A percentile compares a stretch with the other conserved stretches of the same genome.
Conservation (phyloP, 768 basidiomycete genomes). For the Chiua virens region DNA sequence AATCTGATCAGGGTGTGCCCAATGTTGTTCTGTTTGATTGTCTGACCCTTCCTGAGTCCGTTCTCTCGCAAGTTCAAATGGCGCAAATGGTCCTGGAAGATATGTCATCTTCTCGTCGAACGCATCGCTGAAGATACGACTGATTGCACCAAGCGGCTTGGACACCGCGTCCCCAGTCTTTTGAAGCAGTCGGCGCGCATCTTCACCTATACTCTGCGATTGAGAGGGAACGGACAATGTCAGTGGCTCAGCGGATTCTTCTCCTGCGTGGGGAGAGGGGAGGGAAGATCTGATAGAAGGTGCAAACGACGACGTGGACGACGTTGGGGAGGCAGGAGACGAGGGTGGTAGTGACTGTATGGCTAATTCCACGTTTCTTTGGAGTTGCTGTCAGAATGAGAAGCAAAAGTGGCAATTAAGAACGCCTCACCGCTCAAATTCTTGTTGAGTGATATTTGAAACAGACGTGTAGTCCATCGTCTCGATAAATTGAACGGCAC, state of each 20-base stretch:
- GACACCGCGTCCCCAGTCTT: slow-evolving; percentile 90
- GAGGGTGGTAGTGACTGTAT: slow-evolving; percentile 47
- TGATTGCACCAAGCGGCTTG: slow-evolving; percentile 86
- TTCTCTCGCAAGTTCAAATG: slow-evolving; percentile 62
- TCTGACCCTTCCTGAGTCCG: slow-evolving; percentile 40
- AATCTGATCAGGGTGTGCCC: slow-evolving; percentile 40
- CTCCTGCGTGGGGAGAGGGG: slow-evolving; percentile 64
- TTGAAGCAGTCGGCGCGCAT: slow-evolving; percentile 81
- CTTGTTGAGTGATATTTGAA: slow-evolving; percentile 90
- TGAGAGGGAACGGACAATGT: slow-evolving; percentile 52
- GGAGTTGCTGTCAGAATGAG: slow-evolving; percentile 4
- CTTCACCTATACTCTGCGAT: slow-evolving; percentile 45
- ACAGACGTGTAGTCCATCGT: slow-evolving; percentile 95
- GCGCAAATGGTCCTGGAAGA: slow-evolving; percentile 69
- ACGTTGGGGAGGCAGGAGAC: slow-evolving; percentile 32
- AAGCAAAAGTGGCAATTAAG: not conserved
- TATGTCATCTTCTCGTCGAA: slow-evolving; percentile 68
- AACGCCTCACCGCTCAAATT: slow-evolving; percentile 76
- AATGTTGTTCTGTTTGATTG: slow-evolving; percentile 34
- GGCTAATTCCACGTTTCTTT: slow-evolving; percentile 59
- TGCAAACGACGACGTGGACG: slow-evolving; percentile 37
- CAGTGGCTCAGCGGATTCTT: slow-evolving; percentile 86
- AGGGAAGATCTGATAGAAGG: slow-evolving; percentile 34
- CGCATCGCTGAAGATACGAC: slow-evolving; percentile 84
- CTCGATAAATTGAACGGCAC: slow-evolving; percentile 96